Evolutionary conservation across 2,329 filamentous ascomycete species (phyloP).

Genomic region (Geoglossum cookeanum): DNA sequence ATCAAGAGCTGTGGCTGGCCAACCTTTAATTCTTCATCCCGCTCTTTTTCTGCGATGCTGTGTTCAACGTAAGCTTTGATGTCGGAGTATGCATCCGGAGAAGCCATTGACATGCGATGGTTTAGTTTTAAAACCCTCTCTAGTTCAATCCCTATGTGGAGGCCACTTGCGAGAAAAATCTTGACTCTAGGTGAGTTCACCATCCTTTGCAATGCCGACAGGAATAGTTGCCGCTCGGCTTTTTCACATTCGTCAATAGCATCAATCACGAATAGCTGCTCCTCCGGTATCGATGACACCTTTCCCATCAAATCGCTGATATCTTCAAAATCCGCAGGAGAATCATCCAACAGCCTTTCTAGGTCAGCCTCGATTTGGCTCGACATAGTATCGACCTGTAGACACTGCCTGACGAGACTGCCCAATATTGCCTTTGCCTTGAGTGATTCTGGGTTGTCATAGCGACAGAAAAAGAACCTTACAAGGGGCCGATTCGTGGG

Average conservation of each 20-base stretch:
- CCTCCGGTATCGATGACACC: neutral
- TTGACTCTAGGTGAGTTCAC: neutral
- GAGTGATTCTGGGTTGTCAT: neutral
- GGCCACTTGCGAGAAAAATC: conserved; percentile 16
- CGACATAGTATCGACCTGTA: conserved; percentile 4
- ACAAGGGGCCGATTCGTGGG: neutral
- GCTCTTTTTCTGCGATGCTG: conserved; percentile 7
- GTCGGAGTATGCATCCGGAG: conserved; percentile 8
- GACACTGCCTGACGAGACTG: conserved; percentile 9
- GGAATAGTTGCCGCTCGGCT: conserved; percentile 5
- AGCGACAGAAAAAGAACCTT: neutral
- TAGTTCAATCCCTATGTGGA: conserved; percentile 10
- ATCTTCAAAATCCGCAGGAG: conserved; percentile 5
- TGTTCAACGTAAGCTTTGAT: conserved; percentile 11
- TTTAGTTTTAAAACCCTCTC: neutral
- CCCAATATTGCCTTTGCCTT: conserved; percentile 5
- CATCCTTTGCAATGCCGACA: neutral
- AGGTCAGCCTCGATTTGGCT: conserved; percentile 1
- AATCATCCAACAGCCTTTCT: conserved; percentile 4
- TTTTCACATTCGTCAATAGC: conserved; percentile 10
- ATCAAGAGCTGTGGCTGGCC: conserved; percentile 9
- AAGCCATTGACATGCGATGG: neutral
- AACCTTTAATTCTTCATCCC: conserved; percentile 8
- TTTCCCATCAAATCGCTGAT: conserved; percentile 3
- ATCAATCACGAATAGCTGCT: conserved; percentile 8